Conservation (phyloP, 441 rosid genomes). For the Gossypium lobatum region DNA sequence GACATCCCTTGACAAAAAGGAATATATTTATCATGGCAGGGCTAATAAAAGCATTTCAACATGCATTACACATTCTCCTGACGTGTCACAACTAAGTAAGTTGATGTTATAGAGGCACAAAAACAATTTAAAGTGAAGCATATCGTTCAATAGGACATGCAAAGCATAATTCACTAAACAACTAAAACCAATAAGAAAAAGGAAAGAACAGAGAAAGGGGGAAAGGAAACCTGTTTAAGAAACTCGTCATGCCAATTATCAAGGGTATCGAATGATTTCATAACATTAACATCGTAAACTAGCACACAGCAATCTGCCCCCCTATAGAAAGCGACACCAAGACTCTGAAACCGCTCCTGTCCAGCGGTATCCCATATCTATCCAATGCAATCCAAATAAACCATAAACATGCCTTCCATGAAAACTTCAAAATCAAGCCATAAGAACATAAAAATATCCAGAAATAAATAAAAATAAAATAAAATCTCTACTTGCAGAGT, state of each 20-base stretch:
- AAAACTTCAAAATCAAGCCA: conserved; percentile 2
- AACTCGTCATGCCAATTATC: conserved; percentile 95
- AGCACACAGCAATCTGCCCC: conserved; percentile 99
- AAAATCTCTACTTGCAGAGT: conserved; percentile 63
- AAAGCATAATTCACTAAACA: not conserved
- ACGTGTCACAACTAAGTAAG: not conserved
- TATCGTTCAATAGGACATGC: not conserved
- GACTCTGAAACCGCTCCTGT: conserved; percentile 95
- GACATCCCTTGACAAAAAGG: not conserved
- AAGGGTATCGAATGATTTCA: conserved; percentile 84
- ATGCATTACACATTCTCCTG: not conserved
- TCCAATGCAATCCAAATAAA: conserved; percentile 2
- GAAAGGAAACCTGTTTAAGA: conserved; percentile 69
- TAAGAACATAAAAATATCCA: not conserved
- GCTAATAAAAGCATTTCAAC: not conserved
- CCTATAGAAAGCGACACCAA: conserved; percentile 90
- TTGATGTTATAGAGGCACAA: not conserved
- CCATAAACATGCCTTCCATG: not conserved
- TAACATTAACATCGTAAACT: conserved; percentile 84
- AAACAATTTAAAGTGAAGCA: not conserved
- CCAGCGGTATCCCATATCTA: conserved; percentile 99
- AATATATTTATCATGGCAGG: not conserved
- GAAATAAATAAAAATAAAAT: not conserved
- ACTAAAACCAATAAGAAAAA: not conserved
- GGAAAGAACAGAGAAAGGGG: conserved; percentile 6